Conservation (phyloP, 768 basidiomycete genomes). For the Sarcodon aspratus region DNA sequence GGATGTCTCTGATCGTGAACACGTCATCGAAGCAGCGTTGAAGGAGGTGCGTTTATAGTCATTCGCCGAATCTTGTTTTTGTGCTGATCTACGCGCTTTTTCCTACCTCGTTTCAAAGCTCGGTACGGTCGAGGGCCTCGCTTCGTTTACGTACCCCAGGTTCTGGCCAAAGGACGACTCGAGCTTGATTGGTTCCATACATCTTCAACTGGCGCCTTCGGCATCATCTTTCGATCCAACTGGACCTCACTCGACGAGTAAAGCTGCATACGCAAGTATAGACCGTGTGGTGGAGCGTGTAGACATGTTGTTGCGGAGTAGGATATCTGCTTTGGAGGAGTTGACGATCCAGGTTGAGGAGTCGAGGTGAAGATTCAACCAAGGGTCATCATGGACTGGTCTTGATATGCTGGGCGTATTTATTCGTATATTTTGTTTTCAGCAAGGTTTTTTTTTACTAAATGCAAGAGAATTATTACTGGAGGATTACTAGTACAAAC, state of each 20-base stretch:
- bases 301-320: conserved; percentile 53
- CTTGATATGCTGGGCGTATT: no score
- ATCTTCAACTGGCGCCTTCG: conserved; percentile 72
- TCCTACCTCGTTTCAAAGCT: conserved; percentile 34
- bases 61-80: neutral
- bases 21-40: conserved; percentile 44
- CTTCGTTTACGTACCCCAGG: conserved; percentile 67
- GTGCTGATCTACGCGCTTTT: neutral
- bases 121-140: conserved; percentile 63
- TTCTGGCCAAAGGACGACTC: conserved; percentile 96
- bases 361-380: neutral
- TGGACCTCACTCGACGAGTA: conserved; percentile 35
- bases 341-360: conserved; percentile 80
- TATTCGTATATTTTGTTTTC: no score
- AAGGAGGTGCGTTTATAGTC: conserved; percentile 42
- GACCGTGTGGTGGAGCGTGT: conserved; percentile 73
- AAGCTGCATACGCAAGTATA: conserved; percentile 42
- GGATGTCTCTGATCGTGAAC: conserved; percentile 62
- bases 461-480: no score
- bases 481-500: no score
- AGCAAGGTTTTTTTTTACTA: no score
- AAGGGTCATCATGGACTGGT: no score
- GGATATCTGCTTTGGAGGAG: conserved; percentile 78
- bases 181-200: conserved; percentile 82
- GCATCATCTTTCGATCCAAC: conserved; percentile 42